Percentiles rank a stretch among this genome's conserved stretches.
These are phyloP conservation scores for Phyllosticta citriasiana DNA, from an alignment of 2,329 filamentous ascomycete species.

Conservation along the genomic window DNA sequence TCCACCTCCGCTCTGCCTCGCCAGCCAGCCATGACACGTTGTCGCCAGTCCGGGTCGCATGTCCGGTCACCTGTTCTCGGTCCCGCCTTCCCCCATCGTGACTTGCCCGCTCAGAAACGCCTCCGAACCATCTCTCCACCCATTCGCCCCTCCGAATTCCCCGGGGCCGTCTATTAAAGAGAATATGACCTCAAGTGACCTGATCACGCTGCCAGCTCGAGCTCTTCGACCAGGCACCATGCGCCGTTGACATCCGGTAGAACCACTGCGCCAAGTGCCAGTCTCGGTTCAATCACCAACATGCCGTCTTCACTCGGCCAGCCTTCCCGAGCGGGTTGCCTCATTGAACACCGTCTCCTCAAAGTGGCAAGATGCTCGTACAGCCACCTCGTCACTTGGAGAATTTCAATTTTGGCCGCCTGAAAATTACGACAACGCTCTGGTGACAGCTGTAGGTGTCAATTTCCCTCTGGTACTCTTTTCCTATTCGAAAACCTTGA, in stretches of 20 bases:
- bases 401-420: background rate
- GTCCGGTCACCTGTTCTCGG: conserved; percentile 8
- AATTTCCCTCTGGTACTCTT: background rate
- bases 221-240: too few relatives aligned
- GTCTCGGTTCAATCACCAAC: background rate
- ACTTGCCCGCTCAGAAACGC: background rate
- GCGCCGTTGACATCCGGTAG: background rate
- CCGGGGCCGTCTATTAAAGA: background rate
- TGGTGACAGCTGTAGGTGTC: background rate
- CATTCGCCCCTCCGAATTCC: background rate
- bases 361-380: background rate
- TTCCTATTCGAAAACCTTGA: background rate
- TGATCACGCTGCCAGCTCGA: background rate
- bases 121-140: background rate
- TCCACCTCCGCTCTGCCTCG: background rate
- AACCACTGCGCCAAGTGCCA: background rate
- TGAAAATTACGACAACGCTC: background rate
- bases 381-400: background rate
- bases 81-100: background rate
- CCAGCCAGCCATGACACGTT: background rate
- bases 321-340: background rate
- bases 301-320: background rate
- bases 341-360: background rate
- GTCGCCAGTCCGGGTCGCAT: conserved; percentile 6
- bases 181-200: background rate